Percentiles rank a stretch among this genome's conserved stretches.
These are phyloP conservation scores for Lentinus tigrinus DNA, from an alignment of 768 basidiomycete genomes.

Conservation along the genomic window DNA sequence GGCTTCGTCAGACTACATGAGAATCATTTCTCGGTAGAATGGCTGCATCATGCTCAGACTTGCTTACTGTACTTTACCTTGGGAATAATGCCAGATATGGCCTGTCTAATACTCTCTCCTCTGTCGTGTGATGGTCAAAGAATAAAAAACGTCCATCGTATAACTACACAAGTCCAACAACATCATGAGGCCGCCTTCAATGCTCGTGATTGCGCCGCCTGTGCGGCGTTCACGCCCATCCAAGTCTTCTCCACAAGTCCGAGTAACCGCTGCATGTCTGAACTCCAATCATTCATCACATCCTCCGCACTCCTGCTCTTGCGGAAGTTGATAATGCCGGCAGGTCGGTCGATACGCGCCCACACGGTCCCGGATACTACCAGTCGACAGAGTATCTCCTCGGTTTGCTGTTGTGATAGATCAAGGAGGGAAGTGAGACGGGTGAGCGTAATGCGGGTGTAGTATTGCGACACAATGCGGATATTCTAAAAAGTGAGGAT, in stretches of 20 bases:
- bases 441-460: conserved; percentile 84
- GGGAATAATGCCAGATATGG: conserved; percentile 6
- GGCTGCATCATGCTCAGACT: not conserved
- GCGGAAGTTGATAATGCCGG: conserved; percentile 86
- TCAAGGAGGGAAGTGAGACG: conserved; percentile 88
- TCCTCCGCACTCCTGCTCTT: conserved; percentile 83
- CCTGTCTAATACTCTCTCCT: not conserved
- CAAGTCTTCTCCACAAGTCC: conserved; percentile 97
- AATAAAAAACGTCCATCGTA: conserved; percentile 15
- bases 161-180: conserved; percentile 19
- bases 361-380: conserved; percentile 92
- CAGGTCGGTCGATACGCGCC: conserved; percentile 91
- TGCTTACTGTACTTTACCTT: not conserved
- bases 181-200: conserved; percentile 38
- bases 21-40: not conserved
- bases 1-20: conserved; percentile 5
- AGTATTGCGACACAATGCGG: conserved; percentile 91
- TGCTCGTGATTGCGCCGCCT: conserved; percentile 72
- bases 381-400: conserved; percentile 83
- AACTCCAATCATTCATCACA: conserved; percentile 98
- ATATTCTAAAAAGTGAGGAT: conserved; percentile 72
- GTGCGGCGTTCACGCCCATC: conserved; percentile 92
- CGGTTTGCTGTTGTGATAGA: conserved; percentile 77
- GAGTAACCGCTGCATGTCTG: conserved; percentile 90
- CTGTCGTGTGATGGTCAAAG: not conserved